Conservation (phyloP, 2,329 filamentous ascomycete genomes). For the Monosporascus sp. region DNA sequence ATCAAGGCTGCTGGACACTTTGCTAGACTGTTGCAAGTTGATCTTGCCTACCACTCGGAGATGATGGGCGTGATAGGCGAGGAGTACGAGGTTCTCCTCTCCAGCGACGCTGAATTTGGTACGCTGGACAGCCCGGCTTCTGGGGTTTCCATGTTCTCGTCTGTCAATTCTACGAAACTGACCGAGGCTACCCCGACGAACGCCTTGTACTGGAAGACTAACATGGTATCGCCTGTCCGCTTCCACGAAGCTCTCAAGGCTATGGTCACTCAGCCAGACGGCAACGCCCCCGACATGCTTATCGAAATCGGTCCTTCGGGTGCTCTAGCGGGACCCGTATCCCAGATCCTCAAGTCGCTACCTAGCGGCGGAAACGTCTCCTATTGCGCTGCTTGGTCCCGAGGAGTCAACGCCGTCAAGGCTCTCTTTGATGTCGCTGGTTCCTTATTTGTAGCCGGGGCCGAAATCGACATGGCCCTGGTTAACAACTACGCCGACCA, state of each 20-base stretch:
- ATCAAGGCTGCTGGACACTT: slow-evolving; percentile 12
- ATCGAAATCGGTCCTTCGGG: slow-evolving; percentile 13
- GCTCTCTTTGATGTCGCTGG: slow-evolving; percentile 8
- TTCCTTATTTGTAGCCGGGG: slow-evolving; percentile 6
- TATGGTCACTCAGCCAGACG: too few species aligned
- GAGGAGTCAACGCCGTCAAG: slow-evolving; percentile 2
- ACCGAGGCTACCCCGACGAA: too few species aligned
- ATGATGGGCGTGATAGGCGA: slow-evolving; percentile 7
- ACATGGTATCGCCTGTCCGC: slow-evolving; percentile 17
- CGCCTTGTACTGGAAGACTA: slow-evolving; percentile 14
- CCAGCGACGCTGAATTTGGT: background rate
- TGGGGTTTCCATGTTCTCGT: slow-evolving; percentile 9
- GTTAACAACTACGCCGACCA: slow-evolving; percentile 6
- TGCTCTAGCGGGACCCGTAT: slow-evolving; percentile 8
- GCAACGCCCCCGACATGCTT: slow-evolving; percentile 4
- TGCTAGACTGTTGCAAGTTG: slow-evolving; percentile 15
- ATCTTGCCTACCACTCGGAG: slow-evolving; percentile 16
- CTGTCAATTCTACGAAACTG: slow-evolving; percentile 1
- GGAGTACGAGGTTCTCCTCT: slow-evolving; percentile 8
- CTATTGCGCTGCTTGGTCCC: slow-evolving; percentile 5
- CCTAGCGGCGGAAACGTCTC: background rate
- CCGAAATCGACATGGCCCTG: background rate
- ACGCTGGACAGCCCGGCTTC: too few species aligned
- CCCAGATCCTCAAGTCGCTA: slow-evolving; percentile 12
- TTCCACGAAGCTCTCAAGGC: background rate